Base-by-base conservation (phyloP, 208 protist species). In the Leishmania lainsoni region DNA sequence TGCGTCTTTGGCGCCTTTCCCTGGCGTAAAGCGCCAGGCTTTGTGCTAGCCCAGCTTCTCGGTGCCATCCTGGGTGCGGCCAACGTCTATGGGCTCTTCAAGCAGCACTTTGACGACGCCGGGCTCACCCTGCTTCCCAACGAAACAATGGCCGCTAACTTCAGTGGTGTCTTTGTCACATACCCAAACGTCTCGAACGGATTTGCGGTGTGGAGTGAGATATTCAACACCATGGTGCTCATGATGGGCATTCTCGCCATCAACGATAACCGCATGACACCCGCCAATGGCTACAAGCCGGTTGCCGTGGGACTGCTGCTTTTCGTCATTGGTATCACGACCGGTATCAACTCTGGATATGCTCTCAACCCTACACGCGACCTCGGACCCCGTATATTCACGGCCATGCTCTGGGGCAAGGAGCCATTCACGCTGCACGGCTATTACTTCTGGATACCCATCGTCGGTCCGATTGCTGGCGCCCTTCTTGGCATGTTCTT, bases 301-400 rank as follows among this genome's bases (percentile, higher is more conserved):
- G 51, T 91, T 14, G 87, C 87, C 14, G 83, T 93, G 8, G 89
- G 85, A 10, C 22, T 87, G 48, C 80, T 90, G 17, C 77, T 90
- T 22, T 83, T 93, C 61, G 83, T 78, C 17, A 79, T 93, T 81
- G 89, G 86, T 58, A 79, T 89, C 39, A 81, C 81, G 42, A 81
- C 81, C 3, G 87, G 89, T 52, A 72, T 79, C 48, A 89, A 88
- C n/a, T 87, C 89, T 3, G 85, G 81, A 32, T 91, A 86, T 76
- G 87, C 81, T 17, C 85, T 91, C 71, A 93, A 93, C 78, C 87
- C 89, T 6, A 86, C 87, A 9, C 84, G 89, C 48, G 89, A 93
- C 51, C 78, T 93, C 10, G 85, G 85, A 17, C 87, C 89, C 26
- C 84, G 89, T 4, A 80, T 91, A 26, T 39, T 88, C 17, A 83